These are phyloP conservation scores for Plectosphaerella plurivora DNA, from an alignment of 2,329 filamentous ascomycete genomes.

Conservation along the genomic window DNA sequence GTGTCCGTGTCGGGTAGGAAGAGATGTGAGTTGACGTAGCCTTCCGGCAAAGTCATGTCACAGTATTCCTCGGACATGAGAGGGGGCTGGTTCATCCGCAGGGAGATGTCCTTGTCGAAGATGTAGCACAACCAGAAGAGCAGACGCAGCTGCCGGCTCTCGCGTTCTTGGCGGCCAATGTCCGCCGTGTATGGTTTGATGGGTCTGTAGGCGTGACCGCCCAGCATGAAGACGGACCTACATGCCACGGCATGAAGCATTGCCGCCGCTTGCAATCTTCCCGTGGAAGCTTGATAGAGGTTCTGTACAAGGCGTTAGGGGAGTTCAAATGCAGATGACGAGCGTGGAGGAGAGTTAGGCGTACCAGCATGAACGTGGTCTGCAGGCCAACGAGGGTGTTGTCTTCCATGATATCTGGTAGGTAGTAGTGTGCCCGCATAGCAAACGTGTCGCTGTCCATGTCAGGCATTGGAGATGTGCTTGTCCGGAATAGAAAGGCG, in stretches of 20 bases:
- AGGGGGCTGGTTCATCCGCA: constrained; percentile 49
- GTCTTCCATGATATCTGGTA: constrained; percentile 38
- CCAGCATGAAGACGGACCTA: constrained; percentile 43
- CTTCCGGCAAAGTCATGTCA: constrained; percentile 43
- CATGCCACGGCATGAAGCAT: constrained; percentile 40
- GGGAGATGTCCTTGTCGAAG: constrained; percentile 51
- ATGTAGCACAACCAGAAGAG: constrained; percentile 53
- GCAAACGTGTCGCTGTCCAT: constrained; percentile 36
- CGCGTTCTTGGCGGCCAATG: constrained; percentile 12
- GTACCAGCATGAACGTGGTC: constrained; percentile 42
- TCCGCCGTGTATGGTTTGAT: constrained; percentile 1
- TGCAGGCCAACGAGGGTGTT: constrained; percentile 38
- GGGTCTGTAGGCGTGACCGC: constrained; percentile 30
- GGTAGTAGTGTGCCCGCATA: constrained; percentile 32
- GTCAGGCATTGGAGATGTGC: constrained; percentile 2
- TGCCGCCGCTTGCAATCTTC: constrained; percentile 38
- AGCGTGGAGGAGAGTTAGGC: constrained; percentile 11
- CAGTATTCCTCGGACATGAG: constrained; percentile 46
- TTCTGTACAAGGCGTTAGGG: constrained; percentile 20
- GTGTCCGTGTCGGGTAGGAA: constrained; percentile 14
- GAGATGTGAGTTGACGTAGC: constrained; percentile 1
- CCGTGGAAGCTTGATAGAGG: constrained; percentile 37
- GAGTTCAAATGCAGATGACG: too few species aligned
- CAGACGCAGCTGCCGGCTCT: constrained; percentile 27
- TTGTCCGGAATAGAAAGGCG: constrained; percentile 18